Base-by-base conservation (phyloP, 2,329 filamentous ascomycete genomes). In the Blastomyces emzantsi region DNA sequence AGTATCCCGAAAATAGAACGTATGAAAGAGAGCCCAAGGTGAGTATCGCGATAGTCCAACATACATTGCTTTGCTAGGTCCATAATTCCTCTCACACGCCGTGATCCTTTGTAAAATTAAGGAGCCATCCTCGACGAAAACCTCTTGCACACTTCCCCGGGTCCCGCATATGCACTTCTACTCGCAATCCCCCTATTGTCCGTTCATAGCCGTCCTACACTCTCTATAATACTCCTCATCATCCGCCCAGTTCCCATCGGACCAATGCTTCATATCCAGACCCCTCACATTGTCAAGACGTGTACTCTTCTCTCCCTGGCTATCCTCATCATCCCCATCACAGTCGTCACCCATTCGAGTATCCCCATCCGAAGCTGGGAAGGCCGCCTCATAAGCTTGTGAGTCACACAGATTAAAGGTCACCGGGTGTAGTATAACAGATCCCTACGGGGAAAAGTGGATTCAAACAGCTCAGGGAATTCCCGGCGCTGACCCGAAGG, bases 181-280 rank as follows among this genome's bases (percentile, higher is more conserved):
- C 9, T 8, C 3, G 8, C 54, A 13, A 63, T 62, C 43, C 66
- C 66, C 66, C 67, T 30, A 66, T 70, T 39, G 9, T 13, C 6
- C 36, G 9, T 39, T 39, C 36, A 39, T 39, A 13, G 36, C 73
- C 52, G 63, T 63, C 51, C 70, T 72, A 39, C 63, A 19, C 3
- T 22, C 5, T 17, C 75, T 73, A 63, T 77, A 77, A 68, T 76
- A 77, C n/a, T 77, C 75, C 30, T 77, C 75, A 22, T 74, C 74
- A 52, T 63, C 69, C 33, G 66, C 68, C 64, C 75, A 75, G 56
- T 67, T 71, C 43, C 68, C 67, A 47, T 71, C 69, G 19, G 68
- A 64, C 17, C 67, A 62, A 51, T 70, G 67, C 54, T 72, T 70
- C 41, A 69, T 69, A 54, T 60, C 65, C 54, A 67, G 69, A 39